These are phyloP conservation scores for Cladophialophora yegresii DNA, from an alignment of 2,329 filamentous ascomycete species.

Conservation along the genomic window DNA sequence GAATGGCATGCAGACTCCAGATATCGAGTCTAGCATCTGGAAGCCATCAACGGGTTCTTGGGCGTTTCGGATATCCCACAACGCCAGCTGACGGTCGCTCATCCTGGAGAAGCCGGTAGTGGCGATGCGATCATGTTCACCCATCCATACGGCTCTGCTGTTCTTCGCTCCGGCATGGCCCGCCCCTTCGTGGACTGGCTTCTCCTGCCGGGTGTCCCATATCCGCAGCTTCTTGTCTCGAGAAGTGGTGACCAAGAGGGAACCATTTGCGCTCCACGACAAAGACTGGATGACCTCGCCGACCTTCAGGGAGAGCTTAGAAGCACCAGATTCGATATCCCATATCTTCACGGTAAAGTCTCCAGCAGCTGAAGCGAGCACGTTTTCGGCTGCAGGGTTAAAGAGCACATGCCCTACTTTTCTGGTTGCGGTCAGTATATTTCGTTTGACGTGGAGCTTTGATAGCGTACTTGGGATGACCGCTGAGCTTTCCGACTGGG, in stretches of 20 bases:
- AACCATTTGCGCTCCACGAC: constrained; percentile 90
- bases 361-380: constrained; percentile 91
- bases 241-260: constrained; percentile 85
- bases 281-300: constrained; percentile 91
- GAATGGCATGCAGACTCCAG: constrained; percentile 98
- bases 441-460: constrained; percentile 3
- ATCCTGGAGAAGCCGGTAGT: constrained; percentile 97
- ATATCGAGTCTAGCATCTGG: constrained; percentile 88
- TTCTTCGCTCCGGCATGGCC: constrained; percentile 96
- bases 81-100: constrained; percentile 93
- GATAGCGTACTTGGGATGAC: constrained; percentile 73
- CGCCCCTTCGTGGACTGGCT: constrained; percentile 75
- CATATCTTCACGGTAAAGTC: constrained; percentile 95
- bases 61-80: constrained; percentile 87
- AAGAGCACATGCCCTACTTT: constrained; percentile 98
- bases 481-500: constrained; percentile 77
- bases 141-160: constrained; percentile 94
- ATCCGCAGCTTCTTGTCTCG: constrained; percentile 97
- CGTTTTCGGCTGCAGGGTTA: constrained; percentile 93
- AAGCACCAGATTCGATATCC: constrained; percentile 80
- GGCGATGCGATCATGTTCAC: constrained; percentile 91
- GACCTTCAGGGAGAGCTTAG: constrained; percentile 77
- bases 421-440: constrained; percentile 51
- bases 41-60: constrained; percentile 85
- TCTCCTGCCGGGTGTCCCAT: constrained; percentile 96